Base-by-base conservation (phyloP, 148 eudicot species). In the Suaeda aralocaspica region DNA sequence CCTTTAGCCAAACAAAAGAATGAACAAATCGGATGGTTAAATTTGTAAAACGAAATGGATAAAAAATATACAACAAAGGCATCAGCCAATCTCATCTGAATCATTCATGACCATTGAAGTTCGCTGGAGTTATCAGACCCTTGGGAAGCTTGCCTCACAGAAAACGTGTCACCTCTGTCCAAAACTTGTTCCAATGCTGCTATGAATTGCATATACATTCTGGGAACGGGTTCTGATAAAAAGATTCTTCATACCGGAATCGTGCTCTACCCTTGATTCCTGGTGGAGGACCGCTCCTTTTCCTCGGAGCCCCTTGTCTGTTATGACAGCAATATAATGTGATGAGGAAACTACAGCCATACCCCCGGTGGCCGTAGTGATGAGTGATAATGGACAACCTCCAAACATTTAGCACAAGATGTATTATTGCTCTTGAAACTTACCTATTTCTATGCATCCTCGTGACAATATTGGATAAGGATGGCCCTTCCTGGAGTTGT, bases 221-320 rank as follows among this genome's bases (percentile, higher is more conserved):
- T 1, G 97, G 97, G 74, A 60, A 88, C 28, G 97, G 93, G 46
- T 92, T 92, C 79, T 89, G 86, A 76, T 87, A 92, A 64, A 92
- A 92, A 0, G 97, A 86, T 78, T 92, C 97, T 76, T 92, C 97
- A 63, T 72, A 82, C 74, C 92, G 79, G 15, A 83, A 75, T 65
- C 91, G 86, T 42, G 87, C 90, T 66, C 97, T 82, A 29, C 97
- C 96, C 80, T 81, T 92, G 64, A 92, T 77, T 56, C 97, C 96
- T 6, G 79, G 70, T 33, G 92, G 92, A 21, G 96, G 79, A 10
- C 89, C 89, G 14, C 31, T 76, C 76, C 97, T 80, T 77, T 80
- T 84, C 76, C 97, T 84, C n/a, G 96, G 96, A 66, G 84, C 84
- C 26, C 97, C 97, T 79, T 79, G 83, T 82, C 97, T 92, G 84